Conservation (phyloP, 1,139 yeast species). For the Geotrichum europaeum region DNA sequence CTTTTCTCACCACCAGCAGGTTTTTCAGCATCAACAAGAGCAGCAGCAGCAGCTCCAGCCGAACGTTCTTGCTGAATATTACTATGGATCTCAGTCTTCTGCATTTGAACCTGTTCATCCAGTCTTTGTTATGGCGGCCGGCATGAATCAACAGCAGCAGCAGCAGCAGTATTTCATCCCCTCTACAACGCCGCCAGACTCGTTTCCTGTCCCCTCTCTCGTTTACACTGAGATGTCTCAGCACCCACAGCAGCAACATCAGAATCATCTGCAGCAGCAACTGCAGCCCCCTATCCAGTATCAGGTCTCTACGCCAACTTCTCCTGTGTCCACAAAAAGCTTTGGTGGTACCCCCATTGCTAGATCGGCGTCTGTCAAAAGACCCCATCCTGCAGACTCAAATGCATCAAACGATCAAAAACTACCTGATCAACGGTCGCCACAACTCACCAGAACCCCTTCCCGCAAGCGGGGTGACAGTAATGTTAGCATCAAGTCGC, state of each 20-base stretch:
- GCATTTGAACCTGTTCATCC: neutral
- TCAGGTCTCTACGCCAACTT: neutral
- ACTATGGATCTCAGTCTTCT: neutral
- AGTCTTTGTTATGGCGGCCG: neutral
- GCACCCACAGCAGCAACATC: neutral
- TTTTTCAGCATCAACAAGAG: neutral
- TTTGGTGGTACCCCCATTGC: neutral
- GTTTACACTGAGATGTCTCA: neutral
- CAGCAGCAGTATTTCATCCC: neutral
- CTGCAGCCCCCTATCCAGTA: neutral
- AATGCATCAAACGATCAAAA: neutral
- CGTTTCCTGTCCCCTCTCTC: neutral
- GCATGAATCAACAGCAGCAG: neutral
- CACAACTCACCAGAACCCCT: neutral
- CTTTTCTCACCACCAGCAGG: neutral
- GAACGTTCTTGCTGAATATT: neutral
- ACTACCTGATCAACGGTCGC: slow-evolving; percentile 4
- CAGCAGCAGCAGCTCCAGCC: neutral
- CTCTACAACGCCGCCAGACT: neutral
- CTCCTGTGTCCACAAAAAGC: neutral
- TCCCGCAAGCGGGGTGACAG: neutral
- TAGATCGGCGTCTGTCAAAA: neutral
- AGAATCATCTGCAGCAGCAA: neutral
- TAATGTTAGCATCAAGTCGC: neutral
- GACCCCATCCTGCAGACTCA: neutral